These are phyloP conservation scores for Excoecaria agallocha DNA, from an alignment of 345 rosid species.

Conservation along the genomic window DNA sequence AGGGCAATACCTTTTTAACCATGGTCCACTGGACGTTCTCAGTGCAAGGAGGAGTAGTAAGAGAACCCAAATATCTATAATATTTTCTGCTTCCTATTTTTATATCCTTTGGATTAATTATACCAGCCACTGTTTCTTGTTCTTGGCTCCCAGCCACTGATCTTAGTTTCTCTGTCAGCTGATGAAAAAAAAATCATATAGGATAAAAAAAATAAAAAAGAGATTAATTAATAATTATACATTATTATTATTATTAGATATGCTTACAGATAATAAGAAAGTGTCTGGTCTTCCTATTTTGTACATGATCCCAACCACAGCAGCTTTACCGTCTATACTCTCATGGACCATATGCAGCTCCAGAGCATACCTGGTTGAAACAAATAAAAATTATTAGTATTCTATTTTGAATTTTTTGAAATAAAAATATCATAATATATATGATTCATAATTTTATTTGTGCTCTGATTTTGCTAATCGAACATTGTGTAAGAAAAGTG, in stretches of 20 bases:
- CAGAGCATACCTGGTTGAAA: constrained; percentile 40
- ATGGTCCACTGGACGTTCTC: constrained; percentile 74
- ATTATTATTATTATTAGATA: no score
- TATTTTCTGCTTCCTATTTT: no score
- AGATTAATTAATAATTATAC: background rate
- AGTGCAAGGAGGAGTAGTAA: constrained; percentile 82
- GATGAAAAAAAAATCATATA: background rate
- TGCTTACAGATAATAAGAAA: constrained; percentile 53
- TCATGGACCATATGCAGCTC: constrained; percentile 84
- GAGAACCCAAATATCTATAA: no score
- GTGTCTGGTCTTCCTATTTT: constrained; percentile 62
- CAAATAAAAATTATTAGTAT: background rate
- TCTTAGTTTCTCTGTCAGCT: no score
- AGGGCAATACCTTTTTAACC: constrained; percentile 45
- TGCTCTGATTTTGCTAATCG: no score
- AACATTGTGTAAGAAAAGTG: no score
- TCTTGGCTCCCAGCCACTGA: no score
- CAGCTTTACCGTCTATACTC: constrained; percentile 47
- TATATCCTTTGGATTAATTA: no score
- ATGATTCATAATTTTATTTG: no score
- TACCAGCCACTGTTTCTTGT: no score
- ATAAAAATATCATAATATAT: no score
- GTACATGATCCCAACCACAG: constrained; percentile 74
- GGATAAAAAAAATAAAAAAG: background rate
- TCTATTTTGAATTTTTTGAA: background rate